Conservation (phyloP, 306 rosid genomes). For the Delonix regia region DNA sequence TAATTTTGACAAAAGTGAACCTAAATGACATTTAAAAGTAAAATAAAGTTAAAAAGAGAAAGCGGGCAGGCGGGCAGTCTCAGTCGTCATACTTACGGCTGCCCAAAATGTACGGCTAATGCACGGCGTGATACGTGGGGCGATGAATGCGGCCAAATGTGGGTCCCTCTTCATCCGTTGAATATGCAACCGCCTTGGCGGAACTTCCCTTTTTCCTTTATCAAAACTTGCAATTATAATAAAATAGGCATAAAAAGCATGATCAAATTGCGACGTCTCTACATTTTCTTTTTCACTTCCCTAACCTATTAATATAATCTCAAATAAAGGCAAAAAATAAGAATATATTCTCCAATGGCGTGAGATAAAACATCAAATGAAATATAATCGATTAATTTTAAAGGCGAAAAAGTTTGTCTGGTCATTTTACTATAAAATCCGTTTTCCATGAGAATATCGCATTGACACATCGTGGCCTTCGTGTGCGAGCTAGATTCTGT, state of each 20-base stretch:
- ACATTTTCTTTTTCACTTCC: no score
- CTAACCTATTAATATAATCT: no score
- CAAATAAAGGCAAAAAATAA: no score
- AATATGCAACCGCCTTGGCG: background rate
- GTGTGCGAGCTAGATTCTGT: slow-evolving; percentile 13
- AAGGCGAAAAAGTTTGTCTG: no score
- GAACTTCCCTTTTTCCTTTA: background rate
- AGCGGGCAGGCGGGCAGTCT: background rate
- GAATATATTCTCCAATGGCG: no score
- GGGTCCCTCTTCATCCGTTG: slow-evolving; percentile 33
- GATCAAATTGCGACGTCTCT: no score
- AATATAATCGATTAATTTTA: no score
- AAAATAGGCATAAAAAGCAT: no score
- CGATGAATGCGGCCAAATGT: slow-evolving; percentile 52
- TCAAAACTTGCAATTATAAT: background rate
- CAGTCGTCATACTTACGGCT: background rate
- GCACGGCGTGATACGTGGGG: slow-evolving; percentile 74
- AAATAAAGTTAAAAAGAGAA: background rate
- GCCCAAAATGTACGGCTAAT: slow-evolving; percentile 48
- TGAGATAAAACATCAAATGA: no score
- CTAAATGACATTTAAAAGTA: no score
- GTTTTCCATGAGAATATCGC: background rate
- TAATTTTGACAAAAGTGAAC: no score
- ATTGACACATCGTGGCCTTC: background rate
- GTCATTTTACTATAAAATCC: no score